A percentile compares a stretch with the other conserved stretches of the same genome.
Evolutionary conservation across 192 early-diverging fungal species (phyloP).

Genomic region (Backusella australiensis): DNA sequence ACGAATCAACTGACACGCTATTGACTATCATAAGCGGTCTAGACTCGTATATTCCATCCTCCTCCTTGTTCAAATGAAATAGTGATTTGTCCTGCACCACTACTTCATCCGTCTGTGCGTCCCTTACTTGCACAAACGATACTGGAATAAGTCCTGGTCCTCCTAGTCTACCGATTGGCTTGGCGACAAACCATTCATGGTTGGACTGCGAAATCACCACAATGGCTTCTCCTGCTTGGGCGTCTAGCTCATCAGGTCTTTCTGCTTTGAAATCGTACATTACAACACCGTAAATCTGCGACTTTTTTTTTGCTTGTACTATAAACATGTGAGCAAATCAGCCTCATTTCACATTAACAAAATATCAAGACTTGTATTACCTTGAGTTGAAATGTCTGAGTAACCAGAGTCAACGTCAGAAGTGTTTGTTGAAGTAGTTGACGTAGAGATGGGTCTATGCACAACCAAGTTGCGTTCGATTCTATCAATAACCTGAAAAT

Average conservation of each 20-base stretch:
- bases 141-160: slow-evolving; percentile 69
- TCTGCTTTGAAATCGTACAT: slow-evolving; percentile 71
- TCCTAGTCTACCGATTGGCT: slow-evolving; percentile 54
- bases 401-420: slow-evolving; percentile 39
- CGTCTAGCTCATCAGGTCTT: slow-evolving; percentile 60
- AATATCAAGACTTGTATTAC: not conserved
- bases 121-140: slow-evolving; percentile 69
- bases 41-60: slow-evolving; percentile 43
- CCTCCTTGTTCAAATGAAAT: slow-evolving; percentile 28
- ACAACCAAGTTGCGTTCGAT: slow-evolving; percentile 33
- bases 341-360: not conserved
- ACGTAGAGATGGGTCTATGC: slow-evolving; percentile 15
- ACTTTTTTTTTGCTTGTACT: not conserved
- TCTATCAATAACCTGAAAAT: slow-evolving; percentile 67
- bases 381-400: slow-evolving; percentile 14
- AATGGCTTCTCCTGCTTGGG: slow-evolving; percentile 60
- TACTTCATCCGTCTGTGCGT: slow-evolving; percentile 53
- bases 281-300: slow-evolving; percentile 53
- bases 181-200: slow-evolving; percentile 72
- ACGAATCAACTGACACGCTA: slow-evolving; percentile 59
- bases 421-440: slow-evolving; percentile 15
- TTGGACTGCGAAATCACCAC: slow-evolving; percentile 72
- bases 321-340: not conserved
- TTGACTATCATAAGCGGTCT: slow-evolving; percentile 34
- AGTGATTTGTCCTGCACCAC: slow-evolving; percentile 47